These are phyloP conservation scores for Rhododendron kiyosumense DNA, from an alignment of 148 eudicot species.

Conservation along the genomic window DNA sequence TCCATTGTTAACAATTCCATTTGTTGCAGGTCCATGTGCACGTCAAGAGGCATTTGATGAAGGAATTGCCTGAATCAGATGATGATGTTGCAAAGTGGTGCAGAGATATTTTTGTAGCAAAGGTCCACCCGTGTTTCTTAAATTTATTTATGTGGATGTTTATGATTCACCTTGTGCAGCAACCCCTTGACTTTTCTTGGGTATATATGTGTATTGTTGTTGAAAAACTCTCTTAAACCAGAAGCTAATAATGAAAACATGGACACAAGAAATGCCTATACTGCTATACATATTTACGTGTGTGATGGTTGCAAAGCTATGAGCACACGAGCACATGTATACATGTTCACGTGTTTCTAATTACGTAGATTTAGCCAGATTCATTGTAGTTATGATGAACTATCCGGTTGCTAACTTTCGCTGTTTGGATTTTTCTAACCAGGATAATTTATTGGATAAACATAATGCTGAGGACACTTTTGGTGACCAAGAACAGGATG, in stretches of 20 bases:
- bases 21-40: constrained; percentile 74
- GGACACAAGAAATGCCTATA: neutral
- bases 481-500: constrained; percentile 43
- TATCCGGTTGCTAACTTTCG: neutral
- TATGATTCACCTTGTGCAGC: neutral
- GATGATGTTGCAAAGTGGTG: constrained; percentile 97
- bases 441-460: constrained; percentile 83
- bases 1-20: neutral
- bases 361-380: neutral
- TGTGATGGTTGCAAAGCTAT: neutral
- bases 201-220: neutral
- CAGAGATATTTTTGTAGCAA: constrained; percentile 70
- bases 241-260: neutral
- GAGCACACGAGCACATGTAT: neutral
- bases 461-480: constrained; percentile 70
- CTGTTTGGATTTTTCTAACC: constrained; percentile 1
- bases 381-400: neutral
- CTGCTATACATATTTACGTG: neutral
- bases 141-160: neutral
- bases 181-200: neutral
- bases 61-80: constrained; percentile 79
- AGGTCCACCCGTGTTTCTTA: constrained; percentile 36
- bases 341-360: neutral
- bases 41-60: constrained; percentile 74
- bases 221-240: neutral